Evolutionary conservation across 2,329 filamentous ascomycete genomes (phyloP).

Genomic region (Colletotrichum sp.): DNA sequence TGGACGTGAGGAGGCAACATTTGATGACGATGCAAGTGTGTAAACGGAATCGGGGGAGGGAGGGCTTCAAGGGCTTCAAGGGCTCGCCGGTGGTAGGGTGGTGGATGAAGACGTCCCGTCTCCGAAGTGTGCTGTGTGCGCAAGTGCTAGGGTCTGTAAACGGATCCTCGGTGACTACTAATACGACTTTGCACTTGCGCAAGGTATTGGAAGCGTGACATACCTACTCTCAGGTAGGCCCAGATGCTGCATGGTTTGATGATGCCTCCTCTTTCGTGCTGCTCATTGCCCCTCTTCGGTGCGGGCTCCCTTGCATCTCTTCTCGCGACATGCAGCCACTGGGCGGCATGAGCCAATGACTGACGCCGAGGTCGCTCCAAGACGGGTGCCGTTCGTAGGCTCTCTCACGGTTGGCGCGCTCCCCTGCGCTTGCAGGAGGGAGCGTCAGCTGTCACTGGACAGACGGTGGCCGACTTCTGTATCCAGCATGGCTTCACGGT

Average conservation of each 20-base stretch:
- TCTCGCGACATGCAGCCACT: constrained; percentile 16
- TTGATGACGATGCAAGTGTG: constrained; percentile 14
- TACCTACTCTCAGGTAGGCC: background rate
- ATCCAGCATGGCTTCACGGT: constrained; percentile 16
- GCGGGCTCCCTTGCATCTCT: constrained; percentile 15
- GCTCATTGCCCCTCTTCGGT: constrained; percentile 8
- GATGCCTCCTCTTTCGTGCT: constrained; percentile 14
- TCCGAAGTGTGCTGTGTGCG: background rate
- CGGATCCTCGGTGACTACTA: background rate
- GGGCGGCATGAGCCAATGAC: constrained; percentile 10
- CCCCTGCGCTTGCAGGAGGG: constrained; percentile 17
- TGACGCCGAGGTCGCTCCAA: background rate
- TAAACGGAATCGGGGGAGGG: constrained; percentile 8
- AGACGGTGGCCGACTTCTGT: background rate
- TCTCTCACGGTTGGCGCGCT: background rate
- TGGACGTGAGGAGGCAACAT: constrained; percentile 1
- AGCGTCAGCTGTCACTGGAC: constrained; percentile 17
- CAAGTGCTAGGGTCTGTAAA: constrained; percentile 1
- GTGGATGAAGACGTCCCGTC: background rate
- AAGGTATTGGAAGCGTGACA: background rate
- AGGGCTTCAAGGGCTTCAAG: background rate
- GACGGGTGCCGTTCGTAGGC: constrained; percentile 10
- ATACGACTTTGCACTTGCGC: background rate
- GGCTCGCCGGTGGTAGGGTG: background rate
- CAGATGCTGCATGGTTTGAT: constrained; percentile 1